phyloP scores from a whole-genome alignment of 768 basidiomycete species.

The Naganishia vishniacii region DNA sequence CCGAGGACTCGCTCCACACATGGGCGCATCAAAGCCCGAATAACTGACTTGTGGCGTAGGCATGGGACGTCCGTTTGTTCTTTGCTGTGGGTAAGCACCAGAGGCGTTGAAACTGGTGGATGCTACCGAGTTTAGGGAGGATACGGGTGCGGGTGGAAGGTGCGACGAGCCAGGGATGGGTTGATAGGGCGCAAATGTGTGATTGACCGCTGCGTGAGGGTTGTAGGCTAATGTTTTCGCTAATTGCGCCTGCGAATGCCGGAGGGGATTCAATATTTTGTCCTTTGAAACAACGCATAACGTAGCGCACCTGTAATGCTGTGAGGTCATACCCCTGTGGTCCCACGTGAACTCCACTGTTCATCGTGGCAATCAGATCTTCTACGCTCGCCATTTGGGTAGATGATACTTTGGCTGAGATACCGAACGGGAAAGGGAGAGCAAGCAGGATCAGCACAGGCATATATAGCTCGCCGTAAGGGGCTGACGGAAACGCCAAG shows the following conservation, averaged over 20 bases:
- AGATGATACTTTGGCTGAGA: background rate
- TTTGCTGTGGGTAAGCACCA: background rate
- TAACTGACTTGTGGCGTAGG: slow-evolving; percentile 17
- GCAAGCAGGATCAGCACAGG: background rate
- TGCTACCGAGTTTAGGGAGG: slow-evolving; percentile 14
- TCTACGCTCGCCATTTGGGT: slow-evolving; percentile 17
- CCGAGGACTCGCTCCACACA: background rate
- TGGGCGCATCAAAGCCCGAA: slow-evolving; percentile 12
- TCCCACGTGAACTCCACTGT: slow-evolving; percentile 19
- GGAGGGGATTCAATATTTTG: background rate
- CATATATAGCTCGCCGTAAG: no score
- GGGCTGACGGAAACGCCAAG: no score
- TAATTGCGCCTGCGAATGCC: slow-evolving; percentile 10
- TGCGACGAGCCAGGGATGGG: background rate
- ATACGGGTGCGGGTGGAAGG: slow-evolving; percentile 2
- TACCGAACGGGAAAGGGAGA: background rate
- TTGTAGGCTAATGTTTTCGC: slow-evolving; percentile 15
- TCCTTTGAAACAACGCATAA: background rate
- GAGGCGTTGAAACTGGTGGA: slow-evolving; percentile 4
- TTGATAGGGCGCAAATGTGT: slow-evolving; percentile 18
- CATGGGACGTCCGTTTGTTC: slow-evolving; percentile 7
- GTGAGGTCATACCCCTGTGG: slow-evolving; percentile 10
- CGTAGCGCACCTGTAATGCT: background rate
- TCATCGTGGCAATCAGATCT: slow-evolving; percentile 19
- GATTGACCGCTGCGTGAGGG: slow-evolving; percentile 18